Conservation (phyloP, 1,139 yeast species). For the Candida gigantensis region DNA sequence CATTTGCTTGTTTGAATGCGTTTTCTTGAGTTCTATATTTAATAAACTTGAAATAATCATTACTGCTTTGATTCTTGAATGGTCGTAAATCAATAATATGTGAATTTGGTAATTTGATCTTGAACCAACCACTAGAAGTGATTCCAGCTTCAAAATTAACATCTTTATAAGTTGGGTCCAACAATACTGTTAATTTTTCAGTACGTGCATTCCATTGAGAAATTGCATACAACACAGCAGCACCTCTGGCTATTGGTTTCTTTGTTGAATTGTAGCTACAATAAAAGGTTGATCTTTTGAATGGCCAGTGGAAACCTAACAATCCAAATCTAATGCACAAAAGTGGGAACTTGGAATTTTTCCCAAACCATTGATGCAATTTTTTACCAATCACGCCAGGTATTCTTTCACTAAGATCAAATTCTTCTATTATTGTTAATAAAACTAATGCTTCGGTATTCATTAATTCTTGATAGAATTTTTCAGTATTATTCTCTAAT, state of each 20-base stretch:
- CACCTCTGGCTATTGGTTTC: conserved; percentile 42
- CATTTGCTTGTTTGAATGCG: conserved; percentile 35
- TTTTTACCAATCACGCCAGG: conserved; percentile 28
- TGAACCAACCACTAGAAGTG: conserved; percentile 41
- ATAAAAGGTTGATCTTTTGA: conserved; percentile 41
- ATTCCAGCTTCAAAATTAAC: conserved; percentile 35
- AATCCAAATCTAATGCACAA: conserved; percentile 41
- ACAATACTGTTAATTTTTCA: conserved; percentile 34
- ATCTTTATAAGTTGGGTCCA: conserved; percentile 40
- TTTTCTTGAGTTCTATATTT: conserved; percentile 42
- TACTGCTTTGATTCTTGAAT: conserved; percentile 25
- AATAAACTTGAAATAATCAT: conserved; percentile 39
- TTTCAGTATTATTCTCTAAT: conserved; percentile 17
- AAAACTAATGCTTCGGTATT: conserved; percentile 45
- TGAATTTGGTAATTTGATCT: conserved; percentile 37
- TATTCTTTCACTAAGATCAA: conserved; percentile 38
- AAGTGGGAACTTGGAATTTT: conserved; percentile 27
- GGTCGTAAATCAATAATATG: conserved; percentile 46
- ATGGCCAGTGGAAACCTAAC: conserved; percentile 51
- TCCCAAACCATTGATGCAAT: conserved; percentile 29
- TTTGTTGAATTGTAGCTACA: conserved; percentile 29
- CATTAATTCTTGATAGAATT: conserved; percentile 33
- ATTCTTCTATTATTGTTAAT: conserved; percentile 35
- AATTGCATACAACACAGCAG: conserved; percentile 40
- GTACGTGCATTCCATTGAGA: conserved; percentile 32